phyloP scores from a whole-genome alignment of 345 rosid genomes.

The Luvunga scandens region DNA sequence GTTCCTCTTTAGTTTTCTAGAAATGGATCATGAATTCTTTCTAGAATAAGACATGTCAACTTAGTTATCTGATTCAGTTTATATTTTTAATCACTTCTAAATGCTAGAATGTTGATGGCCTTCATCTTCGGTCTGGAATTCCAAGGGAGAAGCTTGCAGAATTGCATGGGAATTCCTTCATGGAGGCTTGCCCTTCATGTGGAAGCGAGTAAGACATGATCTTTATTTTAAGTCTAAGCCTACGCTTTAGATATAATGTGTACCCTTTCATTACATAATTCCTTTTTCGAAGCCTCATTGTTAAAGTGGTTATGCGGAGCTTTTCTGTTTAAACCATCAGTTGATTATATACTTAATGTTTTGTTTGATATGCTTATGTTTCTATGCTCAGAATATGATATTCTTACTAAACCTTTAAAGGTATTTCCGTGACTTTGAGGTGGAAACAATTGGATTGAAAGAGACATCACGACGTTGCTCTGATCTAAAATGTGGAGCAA shows the following conservation, averaged over 20 bases:
- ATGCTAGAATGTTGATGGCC: constrained; percentile 86
- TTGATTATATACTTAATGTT: background rate
- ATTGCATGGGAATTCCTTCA: constrained; percentile 90
- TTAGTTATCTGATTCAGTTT: background rate
- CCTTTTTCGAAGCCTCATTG: background rate
- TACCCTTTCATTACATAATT: background rate
- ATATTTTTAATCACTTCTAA: background rate
- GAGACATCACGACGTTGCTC: constrained; percentile 87
- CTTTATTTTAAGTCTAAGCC: constrained; percentile 1
- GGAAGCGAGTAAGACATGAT: constrained; percentile 65
- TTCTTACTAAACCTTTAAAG: constrained; percentile 35
- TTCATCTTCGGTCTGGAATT: constrained; percentile 98
- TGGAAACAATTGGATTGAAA: constrained; percentile 92
- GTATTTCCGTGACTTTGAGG: constrained; percentile 93
- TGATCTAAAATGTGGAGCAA: constrained; percentile 62
- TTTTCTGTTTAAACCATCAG: background rate
- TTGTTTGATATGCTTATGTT: background rate
- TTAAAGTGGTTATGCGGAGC: background rate
- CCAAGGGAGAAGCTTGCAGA: constrained; percentile 97
- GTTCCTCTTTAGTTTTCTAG: background rate
- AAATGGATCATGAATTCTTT: background rate
- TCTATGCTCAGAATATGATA: background rate
- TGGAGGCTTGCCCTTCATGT: constrained; percentile 89
- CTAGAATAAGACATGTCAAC: background rate
- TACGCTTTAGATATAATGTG: background rate